Evolutionary conservation across 305 asterid genomes (phyloP), one percentile per base, ranked within the genome.

Genomic region (Rubia tinctorum): DNA sequence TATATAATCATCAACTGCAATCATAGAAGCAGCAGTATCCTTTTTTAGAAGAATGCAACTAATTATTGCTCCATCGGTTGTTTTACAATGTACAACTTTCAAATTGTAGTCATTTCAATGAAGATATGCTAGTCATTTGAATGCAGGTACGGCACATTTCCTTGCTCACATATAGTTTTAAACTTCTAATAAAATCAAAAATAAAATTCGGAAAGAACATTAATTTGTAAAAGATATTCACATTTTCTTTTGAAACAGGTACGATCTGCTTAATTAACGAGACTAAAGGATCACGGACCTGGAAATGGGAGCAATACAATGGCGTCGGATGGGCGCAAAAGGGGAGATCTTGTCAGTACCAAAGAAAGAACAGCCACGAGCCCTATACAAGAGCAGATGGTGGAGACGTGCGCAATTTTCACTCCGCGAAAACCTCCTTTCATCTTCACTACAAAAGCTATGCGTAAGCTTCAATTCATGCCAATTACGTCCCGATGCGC

Each of bases 381-480:
- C 34, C 88, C 89, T 45, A 88, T 79, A 64, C 85, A 85, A 7
- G 91, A 80, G 79, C 91, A 94, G 88, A 88, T 73, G 82, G 90
- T 84, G 84, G 94, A 87, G 87, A 86, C 87, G 82, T 88, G 98
- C n/a, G 91, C 81, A 76, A 83, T 83, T 82, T 83, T 94, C 70
- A 94, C 73, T 42, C 90, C 94, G 80, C 74, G 80, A 68, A 86
- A 74, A 86, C 89, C 89, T 82, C 89, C 96, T 84, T 90, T 91
- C 97, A 91, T 94, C 91, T 90, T 87, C 75, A 55, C 66, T 44
- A 78, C 81, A 77, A 69, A 69, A 1, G 58, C 56, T 47, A 71
- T 74, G 63, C 73, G 43, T 68, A 66, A 49, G 73, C 71, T 66
- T 83, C 67, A 79, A 79, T 66, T 68, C 84, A 84, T 81, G 80